Conservation (phyloP, 169 alveolate species). For the Plasmodium malariae region DNA sequence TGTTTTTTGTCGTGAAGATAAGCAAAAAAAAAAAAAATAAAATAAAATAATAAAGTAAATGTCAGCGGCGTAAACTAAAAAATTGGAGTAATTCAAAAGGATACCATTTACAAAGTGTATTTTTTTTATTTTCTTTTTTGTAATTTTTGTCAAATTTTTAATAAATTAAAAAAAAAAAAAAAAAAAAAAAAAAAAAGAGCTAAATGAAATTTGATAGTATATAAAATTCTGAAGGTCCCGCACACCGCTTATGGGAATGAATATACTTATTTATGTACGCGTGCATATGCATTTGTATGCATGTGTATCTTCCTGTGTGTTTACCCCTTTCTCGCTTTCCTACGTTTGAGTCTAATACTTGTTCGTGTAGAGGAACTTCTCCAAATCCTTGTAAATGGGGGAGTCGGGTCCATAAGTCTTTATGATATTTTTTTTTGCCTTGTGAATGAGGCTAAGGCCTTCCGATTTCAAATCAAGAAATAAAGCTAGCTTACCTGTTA, state of each 20-base stretch:
- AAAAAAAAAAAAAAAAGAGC: not conserved
- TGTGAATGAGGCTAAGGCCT: conserved; percentile 47
- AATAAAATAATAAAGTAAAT: too few species aligned
- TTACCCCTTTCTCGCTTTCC: not conserved
- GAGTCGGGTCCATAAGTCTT: conserved; percentile 74
- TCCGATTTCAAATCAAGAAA: conserved; percentile 58
- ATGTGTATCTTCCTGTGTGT: too few species aligned
- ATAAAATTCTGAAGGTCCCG: not conserved
- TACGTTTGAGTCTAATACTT: conserved; percentile 3
- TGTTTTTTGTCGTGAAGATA: too few species aligned
- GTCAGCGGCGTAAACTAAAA: too few species aligned
- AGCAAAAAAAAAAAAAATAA: too few species aligned
- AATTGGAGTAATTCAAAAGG: too few species aligned
- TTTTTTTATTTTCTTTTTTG: too few species aligned
- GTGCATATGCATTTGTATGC: not conserved
- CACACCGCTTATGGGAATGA: too few species aligned
- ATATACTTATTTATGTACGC: too few species aligned
- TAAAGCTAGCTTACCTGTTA: conserved; percentile 69
- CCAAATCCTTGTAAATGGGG: conserved; percentile 57
- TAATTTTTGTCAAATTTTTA: too few species aligned
- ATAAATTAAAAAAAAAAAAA: too few species aligned
- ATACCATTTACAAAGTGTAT: too few species aligned
- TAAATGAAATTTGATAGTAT: not conserved
- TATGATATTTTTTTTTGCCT: conserved; percentile 60
- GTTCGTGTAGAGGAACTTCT: conserved; percentile 61